These are phyloP conservation scores for Hygrocybe punicea DNA, from an alignment of 768 basidiomycete species.

Conservation along the genomic window DNA sequence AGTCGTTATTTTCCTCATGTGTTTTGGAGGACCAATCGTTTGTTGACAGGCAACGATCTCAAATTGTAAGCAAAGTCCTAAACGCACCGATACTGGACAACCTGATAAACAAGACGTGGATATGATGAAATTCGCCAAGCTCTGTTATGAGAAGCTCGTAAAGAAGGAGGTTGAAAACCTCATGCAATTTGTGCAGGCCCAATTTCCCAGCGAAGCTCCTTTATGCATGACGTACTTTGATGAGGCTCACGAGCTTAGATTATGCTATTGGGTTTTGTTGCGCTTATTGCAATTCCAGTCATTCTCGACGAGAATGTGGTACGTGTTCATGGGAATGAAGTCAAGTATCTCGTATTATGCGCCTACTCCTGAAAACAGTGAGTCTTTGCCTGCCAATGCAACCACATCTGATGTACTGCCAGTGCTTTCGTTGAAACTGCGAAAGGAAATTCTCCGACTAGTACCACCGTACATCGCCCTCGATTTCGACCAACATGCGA, in stretches of 20 bases:
- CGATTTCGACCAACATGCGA: slow-evolving; percentile 15
- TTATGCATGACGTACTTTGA: slow-evolving; percentile 17
- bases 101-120: neutral
- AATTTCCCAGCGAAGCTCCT: neutral
- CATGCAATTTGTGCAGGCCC: neutral
- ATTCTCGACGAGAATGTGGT: slow-evolving; percentile 11
- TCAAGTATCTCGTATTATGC: slow-evolving; percentile 9
- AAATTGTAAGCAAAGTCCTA: neutral
- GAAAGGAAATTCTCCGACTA: slow-evolving; percentile 6
- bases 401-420: neutral
- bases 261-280: slow-evolving; percentile 10
- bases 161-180: neutral
- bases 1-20: neutral
- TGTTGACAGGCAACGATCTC: neutral
- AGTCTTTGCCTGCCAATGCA: slow-evolving; percentile 1
- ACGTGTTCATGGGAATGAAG: slow-evolving; percentile 13
- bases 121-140: neutral
- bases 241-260: slow-evolving; percentile 12
- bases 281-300: slow-evolving; percentile 11
- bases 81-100: neutral
- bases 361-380: slow-evolving; percentile 4
- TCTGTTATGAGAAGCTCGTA: neutral
- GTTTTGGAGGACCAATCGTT: neutral
- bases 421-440: slow-evolving; percentile 13
- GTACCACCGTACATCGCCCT: slow-evolving; percentile 14